Conservation (phyloP, 257 asterid species). For the Handroanthus guayacan region DNA sequence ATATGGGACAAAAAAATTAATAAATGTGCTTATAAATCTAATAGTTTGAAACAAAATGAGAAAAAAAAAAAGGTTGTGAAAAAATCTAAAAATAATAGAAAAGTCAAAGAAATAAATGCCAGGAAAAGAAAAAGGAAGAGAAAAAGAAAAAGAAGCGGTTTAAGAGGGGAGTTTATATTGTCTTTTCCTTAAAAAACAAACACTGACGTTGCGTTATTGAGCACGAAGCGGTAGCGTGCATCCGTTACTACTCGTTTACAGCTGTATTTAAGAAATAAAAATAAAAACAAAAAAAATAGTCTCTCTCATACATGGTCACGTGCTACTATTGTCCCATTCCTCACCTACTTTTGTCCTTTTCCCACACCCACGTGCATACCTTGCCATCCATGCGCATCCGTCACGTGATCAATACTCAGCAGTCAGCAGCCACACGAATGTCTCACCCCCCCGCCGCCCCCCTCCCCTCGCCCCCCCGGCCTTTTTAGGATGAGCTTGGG, state of each 20-base stretch:
- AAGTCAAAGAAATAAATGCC: neutral
- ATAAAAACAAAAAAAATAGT: neutral
- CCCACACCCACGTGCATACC: slow-evolving; percentile 57
- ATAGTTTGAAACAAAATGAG: neutral
- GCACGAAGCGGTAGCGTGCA: slow-evolving; percentile 17
- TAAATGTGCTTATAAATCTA: no score
- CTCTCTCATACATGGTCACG: slow-evolving; percentile 40
- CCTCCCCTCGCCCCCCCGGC: no score
- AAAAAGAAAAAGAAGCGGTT: neutral
- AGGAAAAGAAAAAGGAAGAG: neutral
- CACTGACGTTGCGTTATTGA: neutral
- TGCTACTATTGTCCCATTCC: slow-evolving; percentile 39
- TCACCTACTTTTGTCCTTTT: slow-evolving; percentile 54
- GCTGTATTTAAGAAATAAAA: slow-evolving; percentile 7
- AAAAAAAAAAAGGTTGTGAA: no score
- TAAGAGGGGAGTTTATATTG: neutral
- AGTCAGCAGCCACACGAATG: slow-evolving; percentile 22
- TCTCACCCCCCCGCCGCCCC: no score
- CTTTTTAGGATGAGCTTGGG: no score
- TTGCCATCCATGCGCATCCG: slow-evolving; percentile 1
- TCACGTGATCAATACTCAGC: slow-evolving; percentile 44
- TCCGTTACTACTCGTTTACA: slow-evolving; percentile 43
- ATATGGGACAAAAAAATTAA: no score
- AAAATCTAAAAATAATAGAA: neutral
- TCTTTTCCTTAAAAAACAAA: neutral